Percentiles rank a stretch among this genome's conserved stretches.
Evolutionary conservation across 73 alveolate species (phyloP).

Genomic region (Tetrahymena thermophila): DNA sequence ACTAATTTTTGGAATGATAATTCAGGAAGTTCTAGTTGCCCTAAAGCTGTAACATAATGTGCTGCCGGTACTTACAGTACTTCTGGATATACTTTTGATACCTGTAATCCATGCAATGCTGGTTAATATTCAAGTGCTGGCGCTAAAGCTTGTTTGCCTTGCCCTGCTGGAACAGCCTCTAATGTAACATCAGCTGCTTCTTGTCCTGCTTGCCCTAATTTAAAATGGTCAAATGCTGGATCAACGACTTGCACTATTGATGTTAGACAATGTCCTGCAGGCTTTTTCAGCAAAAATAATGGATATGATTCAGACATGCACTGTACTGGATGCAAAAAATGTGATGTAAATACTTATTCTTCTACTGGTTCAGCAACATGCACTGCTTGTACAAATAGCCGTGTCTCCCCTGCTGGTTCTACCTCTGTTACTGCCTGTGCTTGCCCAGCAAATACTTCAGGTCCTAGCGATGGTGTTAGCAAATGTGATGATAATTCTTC

Average conservation of each 20-base stretch:
- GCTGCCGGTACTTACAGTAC: not conserved
- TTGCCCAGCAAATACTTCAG: not conserved
- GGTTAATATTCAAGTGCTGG: not conserved
- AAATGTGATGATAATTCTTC: not conserved
- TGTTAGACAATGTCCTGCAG: not conserved
- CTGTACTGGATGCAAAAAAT: not conserved
- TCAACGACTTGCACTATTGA: not conserved
- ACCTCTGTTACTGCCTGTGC: not conserved
- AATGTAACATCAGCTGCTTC: not conserved
- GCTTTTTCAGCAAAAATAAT: not conserved
- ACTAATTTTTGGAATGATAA: not conserved
- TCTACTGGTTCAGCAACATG: not conserved
- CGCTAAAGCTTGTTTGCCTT: not conserved
- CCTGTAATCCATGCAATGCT: not conserved
- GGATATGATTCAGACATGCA: not conserved
- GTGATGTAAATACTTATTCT: not conserved
- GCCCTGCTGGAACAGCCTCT: not conserved
- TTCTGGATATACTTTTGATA: not conserved
- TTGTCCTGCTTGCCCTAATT: not conserved
- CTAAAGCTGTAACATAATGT: not conserved
- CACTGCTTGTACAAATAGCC: not conserved
- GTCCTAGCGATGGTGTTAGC: not conserved
- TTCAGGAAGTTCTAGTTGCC: not conserved
- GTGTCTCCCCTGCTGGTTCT: not conserved
- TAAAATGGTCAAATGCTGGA: not conserved